Evolutionary conservation across 495 filamentous ascomycete genomes (phyloP), one percentile per base, ranked within the genome.

Genomic region (Hypoxylon intermedium): DNA sequence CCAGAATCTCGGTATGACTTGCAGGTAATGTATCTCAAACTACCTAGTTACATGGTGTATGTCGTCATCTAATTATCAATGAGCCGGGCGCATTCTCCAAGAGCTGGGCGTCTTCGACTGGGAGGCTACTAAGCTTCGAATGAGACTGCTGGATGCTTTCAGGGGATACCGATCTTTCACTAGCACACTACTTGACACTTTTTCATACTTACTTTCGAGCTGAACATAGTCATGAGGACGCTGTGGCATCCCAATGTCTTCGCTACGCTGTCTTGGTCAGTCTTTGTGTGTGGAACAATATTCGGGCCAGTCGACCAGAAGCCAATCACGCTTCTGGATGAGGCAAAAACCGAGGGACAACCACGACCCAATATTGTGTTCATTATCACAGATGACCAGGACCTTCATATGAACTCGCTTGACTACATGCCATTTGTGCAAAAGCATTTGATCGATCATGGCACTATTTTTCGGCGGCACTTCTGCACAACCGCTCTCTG

Each of bases 351-450:
- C 12, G 47, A 34, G 11, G 11, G 18, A 28, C 49, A 16, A 33
- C 38, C 31, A 19, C 63, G 40, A 9, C 83, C 84, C 3, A 88
- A 88, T 57, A 79, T 87, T 51, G 73, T 89, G 16, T 87, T 89
- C 56, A 75, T 89, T 40, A 73, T 89, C 19, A 87, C 85, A 0
- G 86, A 89, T 53, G 85, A 89, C 64, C 86, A 89, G 52, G 86
- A 89, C 49, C 63, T 85, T 19, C 79, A 85, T 62, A 71, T 89
- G 63, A 73, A 82, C 48, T 87, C 84, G 0, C 60, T 87, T 6
- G 74, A 80, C 0, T 86, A 87, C 48, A 81, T 83, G 52, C 85
- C 85, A 0, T 72, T 79, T 1, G 75, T 85, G 19, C 64, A 76
- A 23, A 75, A 79, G 56, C 81, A 81, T 31, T 65, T 87, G 23